These are phyloP conservation scores for Starmerella apicola DNA, from an alignment of 805 yeast species.

Conservation along the genomic window DNA sequence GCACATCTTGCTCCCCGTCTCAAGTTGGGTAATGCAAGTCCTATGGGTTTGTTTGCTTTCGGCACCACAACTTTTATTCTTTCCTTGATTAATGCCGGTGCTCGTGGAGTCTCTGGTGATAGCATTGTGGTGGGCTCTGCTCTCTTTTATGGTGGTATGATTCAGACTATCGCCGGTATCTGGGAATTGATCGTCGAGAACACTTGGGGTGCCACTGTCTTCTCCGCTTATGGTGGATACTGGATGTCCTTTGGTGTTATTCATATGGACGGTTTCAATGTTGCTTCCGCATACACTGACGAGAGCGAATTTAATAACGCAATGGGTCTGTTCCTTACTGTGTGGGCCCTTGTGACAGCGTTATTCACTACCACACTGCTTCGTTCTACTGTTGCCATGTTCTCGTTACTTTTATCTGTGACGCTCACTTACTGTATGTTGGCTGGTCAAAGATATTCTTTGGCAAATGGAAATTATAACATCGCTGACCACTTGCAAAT, in stretches of 20 bases:
- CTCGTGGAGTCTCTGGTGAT: constrained; percentile 43
- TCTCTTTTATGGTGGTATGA: constrained; percentile 50
- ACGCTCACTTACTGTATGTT: constrained; percentile 45
- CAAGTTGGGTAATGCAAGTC: constrained; percentile 53
- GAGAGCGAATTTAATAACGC: constrained; percentile 32
- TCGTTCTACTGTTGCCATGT: constrained; percentile 55
- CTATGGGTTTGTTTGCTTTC: constrained; percentile 49
- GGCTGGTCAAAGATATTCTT: constrained; percentile 38
- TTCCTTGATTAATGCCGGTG: constrained; percentile 42
- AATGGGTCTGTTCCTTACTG: constrained; percentile 46
- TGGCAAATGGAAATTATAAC: constrained; percentile 6
- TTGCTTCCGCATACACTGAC: constrained; percentile 33
- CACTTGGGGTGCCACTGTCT: constrained; percentile 49
- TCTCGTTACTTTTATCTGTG: constrained; percentile 41
- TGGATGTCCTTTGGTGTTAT: constrained; percentile 57
- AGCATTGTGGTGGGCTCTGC: constrained; percentile 49
- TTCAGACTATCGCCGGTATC: constrained; percentile 52
- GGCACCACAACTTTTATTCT: constrained; percentile 51
- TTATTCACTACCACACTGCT: constrained; percentile 42
- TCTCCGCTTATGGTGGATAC: constrained; percentile 40
- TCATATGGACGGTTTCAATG: constrained; percentile 39
- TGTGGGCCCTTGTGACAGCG: constrained; percentile 53
- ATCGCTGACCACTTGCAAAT: constrained; percentile 32
- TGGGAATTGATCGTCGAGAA: constrained; percentile 55
- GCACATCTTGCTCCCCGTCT: constrained; percentile 31